phyloP scores from a whole-genome alignment of 257 asterid species.

The Agastache rugosa region DNA sequence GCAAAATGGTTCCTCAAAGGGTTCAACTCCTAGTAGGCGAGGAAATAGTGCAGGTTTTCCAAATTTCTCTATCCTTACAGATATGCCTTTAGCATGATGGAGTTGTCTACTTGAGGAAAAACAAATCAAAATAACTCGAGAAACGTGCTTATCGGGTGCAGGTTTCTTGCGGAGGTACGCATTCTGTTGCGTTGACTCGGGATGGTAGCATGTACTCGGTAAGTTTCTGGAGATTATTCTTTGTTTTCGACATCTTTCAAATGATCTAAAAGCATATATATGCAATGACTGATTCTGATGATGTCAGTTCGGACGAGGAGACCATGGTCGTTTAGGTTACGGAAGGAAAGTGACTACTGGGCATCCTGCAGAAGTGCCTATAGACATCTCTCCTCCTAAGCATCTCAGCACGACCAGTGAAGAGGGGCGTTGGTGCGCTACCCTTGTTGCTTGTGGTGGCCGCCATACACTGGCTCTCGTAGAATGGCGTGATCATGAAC shows the following conservation, averaged over 20 bases:
- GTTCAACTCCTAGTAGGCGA: conserved; percentile 91
- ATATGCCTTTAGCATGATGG: neutral
- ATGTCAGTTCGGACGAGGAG: conserved; percentile 95
- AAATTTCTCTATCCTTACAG: conserved; percentile 18
- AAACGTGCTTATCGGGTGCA: conserved; percentile 45
- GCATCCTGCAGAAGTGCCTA: conserved; percentile 91
- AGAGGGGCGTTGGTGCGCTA: conserved; percentile 78
- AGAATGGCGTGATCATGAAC: conserved; percentile 62
- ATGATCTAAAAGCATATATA: too few species aligned
- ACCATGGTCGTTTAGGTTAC: conserved; percentile 98
- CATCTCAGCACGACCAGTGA: conserved; percentile 34
- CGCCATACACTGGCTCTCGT: conserved; percentile 86
- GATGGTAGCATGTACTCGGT: conserved; percentile 96
- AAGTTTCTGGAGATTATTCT: conserved; percentile 42
- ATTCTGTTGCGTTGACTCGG: conserved; percentile 85
- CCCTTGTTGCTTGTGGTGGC: conserved; percentile 93
- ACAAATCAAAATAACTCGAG: neutral
- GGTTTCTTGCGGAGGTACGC: conserved; percentile 99
- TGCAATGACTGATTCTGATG: neutral
- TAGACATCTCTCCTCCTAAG: conserved; percentile 64
- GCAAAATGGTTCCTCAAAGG: conserved; percentile 98
- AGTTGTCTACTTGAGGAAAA: neutral
- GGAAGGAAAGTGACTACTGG: conserved; percentile 93
- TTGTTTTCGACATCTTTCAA: neutral
- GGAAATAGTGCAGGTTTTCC: conserved; percentile 83